Conservation (phyloP, 2,329 filamentous ascomycete genomes). For the Exophiala spinifera region DNA sequence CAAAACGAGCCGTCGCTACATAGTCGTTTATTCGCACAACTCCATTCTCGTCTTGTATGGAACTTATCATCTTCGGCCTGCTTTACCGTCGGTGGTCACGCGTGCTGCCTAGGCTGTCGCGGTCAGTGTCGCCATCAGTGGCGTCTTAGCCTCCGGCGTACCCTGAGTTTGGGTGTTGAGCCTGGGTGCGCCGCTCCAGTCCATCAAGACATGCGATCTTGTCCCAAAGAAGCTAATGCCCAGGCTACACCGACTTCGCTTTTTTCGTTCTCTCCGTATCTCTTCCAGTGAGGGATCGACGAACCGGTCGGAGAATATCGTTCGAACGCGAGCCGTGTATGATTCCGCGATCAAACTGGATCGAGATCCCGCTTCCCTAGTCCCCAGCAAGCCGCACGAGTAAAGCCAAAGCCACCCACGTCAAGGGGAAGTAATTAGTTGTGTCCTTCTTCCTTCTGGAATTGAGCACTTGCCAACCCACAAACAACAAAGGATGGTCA, state of each 20-base stretch:
- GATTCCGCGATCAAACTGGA: neutral
- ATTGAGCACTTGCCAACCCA: too few relatives aligned
- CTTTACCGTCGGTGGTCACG: too few relatives aligned
- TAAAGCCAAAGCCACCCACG: neutral
- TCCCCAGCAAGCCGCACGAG: neutral
- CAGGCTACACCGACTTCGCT: conserved; percentile 4
- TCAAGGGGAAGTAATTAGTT: neutral
- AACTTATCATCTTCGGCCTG: too few relatives aligned
- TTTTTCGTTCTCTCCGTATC: neutral
- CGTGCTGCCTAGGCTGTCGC: too few relatives aligned
- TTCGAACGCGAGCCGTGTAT: neutral
- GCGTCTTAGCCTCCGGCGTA: too few relatives aligned
- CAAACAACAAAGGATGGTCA: too few relatives aligned
- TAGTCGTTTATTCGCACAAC: too few relatives aligned
- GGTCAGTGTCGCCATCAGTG: too few relatives aligned
- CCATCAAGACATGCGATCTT: neutral
- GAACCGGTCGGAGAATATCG: neutral
- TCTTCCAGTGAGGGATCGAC: neutral
- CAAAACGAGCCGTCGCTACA: too few relatives aligned
- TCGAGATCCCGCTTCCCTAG: neutral
- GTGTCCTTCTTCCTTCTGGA: neutral
- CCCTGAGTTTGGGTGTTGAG: too few relatives aligned
- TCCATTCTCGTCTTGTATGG: too few relatives aligned
- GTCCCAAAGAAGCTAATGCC: neutral
- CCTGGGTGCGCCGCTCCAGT: too few relatives aligned